Evolutionary conservation across 345 rosid genomes (phyloP).

Genomic region (Turnera subulata): DNA sequence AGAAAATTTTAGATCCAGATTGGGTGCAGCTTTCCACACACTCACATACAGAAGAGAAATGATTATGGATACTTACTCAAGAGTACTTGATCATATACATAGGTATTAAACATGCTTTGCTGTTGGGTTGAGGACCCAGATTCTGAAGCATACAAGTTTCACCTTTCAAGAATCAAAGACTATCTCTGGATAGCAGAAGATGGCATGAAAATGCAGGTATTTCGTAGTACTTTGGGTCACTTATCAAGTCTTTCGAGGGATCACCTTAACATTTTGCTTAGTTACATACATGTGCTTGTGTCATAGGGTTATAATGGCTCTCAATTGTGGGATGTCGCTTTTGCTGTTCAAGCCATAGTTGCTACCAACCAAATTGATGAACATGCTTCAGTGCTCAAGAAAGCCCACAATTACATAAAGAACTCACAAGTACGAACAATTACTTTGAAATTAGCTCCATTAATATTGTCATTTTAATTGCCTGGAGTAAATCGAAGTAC

Average conservation of each 20-base stretch:
- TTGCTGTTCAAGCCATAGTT: constrained; percentile 56
- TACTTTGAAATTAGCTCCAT: not conserved
- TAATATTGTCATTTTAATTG: not conserved
- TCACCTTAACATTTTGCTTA: too few species aligned
- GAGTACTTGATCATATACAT: too few species aligned
- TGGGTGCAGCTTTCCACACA: too few species aligned
- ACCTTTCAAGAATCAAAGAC: constrained; percentile 52
- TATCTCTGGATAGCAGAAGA: constrained; percentile 64
- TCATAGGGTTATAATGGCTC: constrained; percentile 69
- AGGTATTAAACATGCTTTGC: constrained; percentile 57
- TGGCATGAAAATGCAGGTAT: constrained; percentile 76
- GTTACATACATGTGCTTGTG: too few species aligned
- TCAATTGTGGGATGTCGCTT: constrained; percentile 63
- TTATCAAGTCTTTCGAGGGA: too few species aligned
- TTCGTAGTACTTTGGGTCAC: too few species aligned
- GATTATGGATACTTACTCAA: too few species aligned
- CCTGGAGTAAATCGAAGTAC: not conserved
- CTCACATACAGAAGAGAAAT: too few species aligned
- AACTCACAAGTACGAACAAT: constrained; percentile 40
- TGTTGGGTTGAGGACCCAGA: constrained; percentile 57
- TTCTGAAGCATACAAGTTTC: constrained; percentile 45
- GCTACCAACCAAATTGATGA: constrained; percentile 44
- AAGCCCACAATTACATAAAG: constrained; percentile 55
- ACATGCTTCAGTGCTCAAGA: constrained; percentile 44
- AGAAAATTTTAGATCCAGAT: too few species aligned